A percentile compares a stretch with the other conserved stretches of the same genome.
These are phyloP conservation scores for Neurospora sp. DNA, from an alignment of 495 filamentous ascomycete genomes.

Conservation along the genomic window DNA sequence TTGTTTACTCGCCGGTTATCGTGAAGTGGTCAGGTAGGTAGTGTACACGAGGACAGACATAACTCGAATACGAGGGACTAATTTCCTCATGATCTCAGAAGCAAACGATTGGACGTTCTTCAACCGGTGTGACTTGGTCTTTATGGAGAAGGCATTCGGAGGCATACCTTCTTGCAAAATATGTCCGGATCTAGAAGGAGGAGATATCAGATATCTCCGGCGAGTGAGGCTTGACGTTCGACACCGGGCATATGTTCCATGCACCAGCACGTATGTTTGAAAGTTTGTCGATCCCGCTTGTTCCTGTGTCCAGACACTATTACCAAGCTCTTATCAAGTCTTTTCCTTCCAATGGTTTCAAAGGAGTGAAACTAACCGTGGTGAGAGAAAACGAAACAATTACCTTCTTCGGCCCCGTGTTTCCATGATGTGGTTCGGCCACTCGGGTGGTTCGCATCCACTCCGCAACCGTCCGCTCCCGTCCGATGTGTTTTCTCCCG, in stretches of 20 bases:
- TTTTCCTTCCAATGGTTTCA: too few species aligned
- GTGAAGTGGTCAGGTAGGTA: background rate
- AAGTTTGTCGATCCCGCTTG: background rate
- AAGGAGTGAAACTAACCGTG: background rate
- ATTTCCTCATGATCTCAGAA: too few species aligned
- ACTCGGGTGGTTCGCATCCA: background rate
- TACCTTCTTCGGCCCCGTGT: background rate
- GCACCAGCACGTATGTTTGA: background rate
- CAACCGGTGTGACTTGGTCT: background rate
- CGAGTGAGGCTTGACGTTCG: too few species aligned
- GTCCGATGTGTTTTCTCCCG: background rate
- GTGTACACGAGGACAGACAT: background rate
- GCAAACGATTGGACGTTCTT: background rate
- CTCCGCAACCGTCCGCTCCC: background rate
- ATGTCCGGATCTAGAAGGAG: background rate
- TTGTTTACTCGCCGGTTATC: background rate
- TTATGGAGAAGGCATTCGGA: background rate
- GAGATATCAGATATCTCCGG: background rate
- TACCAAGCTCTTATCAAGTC: background rate
- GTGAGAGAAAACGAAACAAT: background rate
- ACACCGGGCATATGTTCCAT: background rate
- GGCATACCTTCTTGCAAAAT: background rate
- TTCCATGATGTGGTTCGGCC: background rate
- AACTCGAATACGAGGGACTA: too few species aligned
- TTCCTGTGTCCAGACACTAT: too few species aligned